phyloP scores from a whole-genome alignment of 2,329 filamentous ascomycete species.

The Nannizziopsis barbatae region DNA sequence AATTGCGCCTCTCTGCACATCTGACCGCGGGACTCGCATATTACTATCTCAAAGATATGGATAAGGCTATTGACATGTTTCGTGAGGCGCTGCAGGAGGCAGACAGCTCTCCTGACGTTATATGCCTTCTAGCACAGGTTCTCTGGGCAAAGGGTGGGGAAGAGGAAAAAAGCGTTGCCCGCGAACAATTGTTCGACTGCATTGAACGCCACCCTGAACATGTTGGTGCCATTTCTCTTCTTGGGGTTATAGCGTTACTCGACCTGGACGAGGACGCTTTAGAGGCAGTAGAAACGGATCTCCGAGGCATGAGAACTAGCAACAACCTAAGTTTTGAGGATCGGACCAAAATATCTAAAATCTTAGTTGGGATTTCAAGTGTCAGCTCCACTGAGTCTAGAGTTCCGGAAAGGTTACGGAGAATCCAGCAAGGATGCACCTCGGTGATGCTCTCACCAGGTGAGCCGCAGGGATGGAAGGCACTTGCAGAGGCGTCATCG shows the following conservation, averaged over 20 bases:
- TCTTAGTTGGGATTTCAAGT: slow-evolving; percentile 62
- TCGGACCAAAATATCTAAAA: slow-evolving; percentile 57
- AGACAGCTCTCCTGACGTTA: slow-evolving; percentile 63
- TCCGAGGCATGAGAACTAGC: slow-evolving; percentile 59
- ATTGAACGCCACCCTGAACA: slow-evolving; percentile 65
- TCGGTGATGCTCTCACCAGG: slow-evolving; percentile 73
- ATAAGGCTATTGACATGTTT: slow-evolving; percentile 67
- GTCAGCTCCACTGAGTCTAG: slow-evolving; percentile 33
- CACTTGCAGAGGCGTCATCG: slow-evolving; percentile 53
- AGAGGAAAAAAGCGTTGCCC: slow-evolving; percentile 61
- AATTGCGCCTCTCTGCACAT: slow-evolving; percentile 69
- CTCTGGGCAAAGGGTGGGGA: slow-evolving; percentile 80
- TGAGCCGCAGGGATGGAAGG: slow-evolving; percentile 69
- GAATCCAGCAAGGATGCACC: slow-evolving; percentile 55
- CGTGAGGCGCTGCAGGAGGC: slow-evolving; percentile 68
- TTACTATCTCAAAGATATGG: slow-evolving; percentile 57
- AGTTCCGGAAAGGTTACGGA: slow-evolving; percentile 36
- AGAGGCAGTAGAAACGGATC: slow-evolving; percentile 67
- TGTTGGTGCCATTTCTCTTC: slow-evolving; percentile 64
- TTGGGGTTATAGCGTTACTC: slow-evolving; percentile 73
- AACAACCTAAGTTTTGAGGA: slow-evolving; percentile 53
- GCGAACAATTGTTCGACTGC: slow-evolving; percentile 67
- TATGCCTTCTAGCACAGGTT: slow-evolving; percentile 79
- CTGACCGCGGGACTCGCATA: slow-evolving; percentile 74
- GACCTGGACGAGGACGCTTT: slow-evolving; percentile 69